These are phyloP conservation scores for Fusarium compactum DNA, from an alignment of 2,329 filamentous ascomycete genomes.

Conservation along the genomic window DNA sequence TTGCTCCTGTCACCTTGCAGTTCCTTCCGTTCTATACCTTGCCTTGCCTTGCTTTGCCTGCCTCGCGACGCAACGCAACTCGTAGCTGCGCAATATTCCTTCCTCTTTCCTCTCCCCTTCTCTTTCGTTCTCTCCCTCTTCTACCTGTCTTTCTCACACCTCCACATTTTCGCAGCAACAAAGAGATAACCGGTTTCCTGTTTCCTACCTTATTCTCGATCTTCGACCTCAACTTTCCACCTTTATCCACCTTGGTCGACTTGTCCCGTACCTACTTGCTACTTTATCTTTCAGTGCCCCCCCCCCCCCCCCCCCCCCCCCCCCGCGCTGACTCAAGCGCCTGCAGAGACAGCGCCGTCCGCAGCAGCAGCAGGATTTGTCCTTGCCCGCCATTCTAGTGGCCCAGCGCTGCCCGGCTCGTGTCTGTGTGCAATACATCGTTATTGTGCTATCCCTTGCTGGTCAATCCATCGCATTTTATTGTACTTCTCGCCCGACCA, in stretches of 20 bases:
- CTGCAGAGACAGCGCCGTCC: slow-evolving; percentile 37
- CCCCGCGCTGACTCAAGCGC: slow-evolving; percentile 36
- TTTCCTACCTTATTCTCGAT: slow-evolving; percentile 19
- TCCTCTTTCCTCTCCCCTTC: slow-evolving; percentile 35
- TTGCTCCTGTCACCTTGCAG: slow-evolving; percentile 6
- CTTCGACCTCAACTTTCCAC: slow-evolving; percentile 11
- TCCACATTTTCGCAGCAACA: slow-evolving; percentile 32
- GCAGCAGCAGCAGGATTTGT: slow-evolving; percentile 41
- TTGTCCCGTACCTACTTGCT: slow-evolving; percentile 2
- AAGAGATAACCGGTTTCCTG: slow-evolving; percentile 32
- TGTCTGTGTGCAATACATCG: slow-evolving; percentile 33
- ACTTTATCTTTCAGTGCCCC: slow-evolving; percentile 10
- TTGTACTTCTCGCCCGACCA: slow-evolving; percentile 6
- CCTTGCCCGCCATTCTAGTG: slow-evolving; percentile 43
- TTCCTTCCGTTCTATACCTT: slow-evolving; percentile 22
- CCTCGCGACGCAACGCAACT: slow-evolving; percentile 11
- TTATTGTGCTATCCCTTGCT: slow-evolving; percentile 24
- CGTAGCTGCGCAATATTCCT: slow-evolving; percentile 25
- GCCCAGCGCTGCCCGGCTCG: slow-evolving; percentile 38
- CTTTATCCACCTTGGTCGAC: slow-evolving; percentile 16
- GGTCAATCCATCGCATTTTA: slow-evolving; percentile 16
- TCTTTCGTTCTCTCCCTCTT: slow-evolving; percentile 31
- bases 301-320: slow-evolving; percentile 12
- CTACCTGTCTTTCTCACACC: slow-evolving; percentile 24
- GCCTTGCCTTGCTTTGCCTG: neutral